phyloP scores from a whole-genome alignment of 139 green algal species.

The Pycnococcus provasolii region DNA sequence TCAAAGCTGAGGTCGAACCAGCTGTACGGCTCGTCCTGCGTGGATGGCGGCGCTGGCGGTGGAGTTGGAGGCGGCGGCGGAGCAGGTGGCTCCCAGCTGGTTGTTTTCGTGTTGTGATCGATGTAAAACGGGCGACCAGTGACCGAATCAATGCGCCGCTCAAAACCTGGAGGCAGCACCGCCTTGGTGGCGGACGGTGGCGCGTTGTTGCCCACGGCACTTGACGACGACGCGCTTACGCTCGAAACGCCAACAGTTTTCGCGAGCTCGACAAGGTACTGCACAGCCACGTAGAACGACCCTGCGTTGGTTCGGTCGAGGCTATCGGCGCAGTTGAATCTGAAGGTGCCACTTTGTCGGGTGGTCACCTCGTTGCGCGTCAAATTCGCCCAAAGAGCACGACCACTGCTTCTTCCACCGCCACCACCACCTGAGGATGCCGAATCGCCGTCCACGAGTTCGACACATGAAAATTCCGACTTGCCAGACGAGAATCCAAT shows the following conservation, averaged over 20 bases:
- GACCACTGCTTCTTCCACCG: slow-evolving; percentile 33
- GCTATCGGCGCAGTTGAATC: slow-evolving; percentile 96
- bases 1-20: slow-evolving; percentile 37
- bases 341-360: slow-evolving; percentile 56
- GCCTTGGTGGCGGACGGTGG: not conserved
- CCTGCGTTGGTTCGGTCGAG: slow-evolving; percentile 95
- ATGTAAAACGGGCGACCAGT: slow-evolving; percentile 82
- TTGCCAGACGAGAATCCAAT: not conserved
- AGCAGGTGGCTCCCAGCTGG: slow-evolving; percentile 55
- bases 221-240: not conserved
- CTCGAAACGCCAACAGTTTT: slow-evolving; percentile 2
- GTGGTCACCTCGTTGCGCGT: not conserved
- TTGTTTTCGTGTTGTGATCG: slow-evolving; percentile 82
- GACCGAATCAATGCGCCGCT: slow-evolving; percentile 61
- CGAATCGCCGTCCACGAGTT: slow-evolving; percentile 1
- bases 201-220: not conserved
- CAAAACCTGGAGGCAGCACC: slow-evolving; percentile 63
- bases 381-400: slow-evolving; percentile 29
- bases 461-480: slow-evolving; percentile 3
- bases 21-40: not conserved
- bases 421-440: slow-evolving; percentile 19
- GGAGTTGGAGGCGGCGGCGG: not conserved
- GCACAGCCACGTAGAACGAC: slow-evolving; percentile 78
- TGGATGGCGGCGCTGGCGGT: not conserved
- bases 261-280: slow-evolving; percentile 52